phyloP scores from a whole-genome alignment of 169 alveolate species.

The Plasmodium coatneyi region DNA sequence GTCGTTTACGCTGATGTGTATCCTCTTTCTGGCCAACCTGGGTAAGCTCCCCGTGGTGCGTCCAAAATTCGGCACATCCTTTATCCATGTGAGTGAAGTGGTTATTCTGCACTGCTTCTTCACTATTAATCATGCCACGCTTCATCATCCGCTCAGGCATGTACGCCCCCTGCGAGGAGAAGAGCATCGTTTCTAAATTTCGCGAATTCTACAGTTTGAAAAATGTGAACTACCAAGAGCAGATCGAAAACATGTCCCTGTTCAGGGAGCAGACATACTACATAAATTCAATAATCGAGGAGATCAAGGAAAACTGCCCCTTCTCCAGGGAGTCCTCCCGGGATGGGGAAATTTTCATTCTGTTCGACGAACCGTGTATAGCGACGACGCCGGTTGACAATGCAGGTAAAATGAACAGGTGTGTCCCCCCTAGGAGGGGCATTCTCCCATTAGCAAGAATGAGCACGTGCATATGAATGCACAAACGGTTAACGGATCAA shows the following conservation, averaged over 20 bases:
- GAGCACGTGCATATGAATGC: too few relatives aligned
- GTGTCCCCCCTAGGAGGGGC: not conserved
- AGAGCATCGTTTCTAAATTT: slow-evolving; percentile 50
- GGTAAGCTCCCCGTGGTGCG: slow-evolving; percentile 10
- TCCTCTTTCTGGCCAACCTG: slow-evolving; percentile 61
- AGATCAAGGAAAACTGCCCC: slow-evolving; percentile 55
- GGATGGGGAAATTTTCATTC: slow-evolving; percentile 64
- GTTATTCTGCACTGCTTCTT: not conserved
- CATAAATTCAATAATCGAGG: slow-evolving; percentile 66
- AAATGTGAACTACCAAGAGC: slow-evolving; percentile 73
- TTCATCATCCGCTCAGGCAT: slow-evolving; percentile 1
- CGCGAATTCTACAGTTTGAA: slow-evolving; percentile 73
- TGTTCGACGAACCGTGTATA: slow-evolving; percentile 71
- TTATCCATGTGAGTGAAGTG: not conserved
- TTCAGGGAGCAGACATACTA: slow-evolving; percentile 74
- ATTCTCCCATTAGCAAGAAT: not conserved
- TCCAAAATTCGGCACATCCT: not conserved
- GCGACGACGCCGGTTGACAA: slow-evolving; percentile 74
- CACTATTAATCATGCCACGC: not conserved
- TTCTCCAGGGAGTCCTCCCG: not conserved
- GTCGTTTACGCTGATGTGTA: slow-evolving; percentile 62
- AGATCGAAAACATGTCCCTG: slow-evolving; percentile 73
- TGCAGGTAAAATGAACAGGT: slow-evolving; percentile 26
- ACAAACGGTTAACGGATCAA: not conserved
- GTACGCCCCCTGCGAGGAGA: slow-evolving; percentile 72